These are phyloP conservation scores for Saprolegnia diclina DNA, from an alignment of 352 stramenopile genomes.

Conservation along the genomic window DNA sequence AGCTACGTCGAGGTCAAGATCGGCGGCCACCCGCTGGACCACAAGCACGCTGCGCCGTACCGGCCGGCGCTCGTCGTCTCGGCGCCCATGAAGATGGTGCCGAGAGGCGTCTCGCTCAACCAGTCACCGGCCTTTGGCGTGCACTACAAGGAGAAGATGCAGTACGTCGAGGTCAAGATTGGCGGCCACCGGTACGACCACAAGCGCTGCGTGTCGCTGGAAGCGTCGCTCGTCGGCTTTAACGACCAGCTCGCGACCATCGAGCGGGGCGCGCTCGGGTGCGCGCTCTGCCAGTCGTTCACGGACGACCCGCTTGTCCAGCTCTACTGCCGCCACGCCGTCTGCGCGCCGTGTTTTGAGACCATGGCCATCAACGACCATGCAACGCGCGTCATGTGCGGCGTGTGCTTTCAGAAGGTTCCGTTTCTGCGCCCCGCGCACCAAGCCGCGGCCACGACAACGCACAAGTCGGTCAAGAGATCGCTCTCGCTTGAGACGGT, in stretches of 20 bases:
- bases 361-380: conserved; percentile 1
- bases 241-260: conserved; percentile 55
- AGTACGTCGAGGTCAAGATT: conserved; percentile 50
- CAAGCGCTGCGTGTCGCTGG: conserved; percentile 23
- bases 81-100: conserved; percentile 34
- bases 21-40: conserved; percentile 55
- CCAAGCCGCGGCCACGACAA: neutral
- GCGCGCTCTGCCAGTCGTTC: conserved; percentile 3
- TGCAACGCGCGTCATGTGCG: conserved; percentile 9
- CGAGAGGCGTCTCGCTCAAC: conserved; percentile 5
- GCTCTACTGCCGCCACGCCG: conserved; percentile 53
- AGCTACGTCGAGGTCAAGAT: conserved; percentile 70
- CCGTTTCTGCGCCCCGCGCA: conserved; percentile 17
- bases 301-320: conserved; percentile 49
- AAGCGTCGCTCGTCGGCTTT: conserved; percentile 22
- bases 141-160: conserved; percentile 23
- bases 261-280: conserved; percentile 36
- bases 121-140: conserved; percentile 10
- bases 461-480: neutral
- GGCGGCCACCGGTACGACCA: conserved; percentile 63
- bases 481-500: neutral
- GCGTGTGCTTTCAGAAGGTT: conserved; percentile 25
- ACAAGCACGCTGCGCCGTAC: conserved; percentile 32
- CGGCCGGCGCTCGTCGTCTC: conserved; percentile 29
- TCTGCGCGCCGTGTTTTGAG: conserved; percentile 50